Conservation (phyloP, 2,329 filamentous ascomycete genomes). For the Epichloe glyceriae region DNA sequence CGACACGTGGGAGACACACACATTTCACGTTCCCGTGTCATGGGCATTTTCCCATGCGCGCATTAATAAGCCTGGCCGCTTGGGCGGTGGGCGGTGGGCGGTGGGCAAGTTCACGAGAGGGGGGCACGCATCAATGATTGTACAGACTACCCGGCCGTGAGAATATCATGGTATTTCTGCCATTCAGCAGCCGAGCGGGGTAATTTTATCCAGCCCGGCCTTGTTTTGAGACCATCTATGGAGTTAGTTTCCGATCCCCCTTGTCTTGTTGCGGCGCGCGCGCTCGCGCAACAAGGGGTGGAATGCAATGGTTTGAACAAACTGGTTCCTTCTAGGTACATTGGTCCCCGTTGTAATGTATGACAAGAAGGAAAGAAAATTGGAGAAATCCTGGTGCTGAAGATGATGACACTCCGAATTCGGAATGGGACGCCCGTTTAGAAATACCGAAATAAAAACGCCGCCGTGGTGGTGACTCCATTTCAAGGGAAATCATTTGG, state of each 20-base stretch:
- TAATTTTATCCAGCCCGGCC: background rate
- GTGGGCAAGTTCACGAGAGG: too few relatives aligned
- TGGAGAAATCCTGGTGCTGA: background rate
- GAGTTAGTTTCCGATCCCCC: background rate
- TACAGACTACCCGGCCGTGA: too few relatives aligned
- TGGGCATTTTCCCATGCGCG: background rate
- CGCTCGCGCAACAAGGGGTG: background rate
- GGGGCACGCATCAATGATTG: too few relatives aligned
- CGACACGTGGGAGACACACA: background rate
- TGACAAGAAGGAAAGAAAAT: background rate
- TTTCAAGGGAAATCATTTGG: background rate
- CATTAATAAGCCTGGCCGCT: too few relatives aligned
- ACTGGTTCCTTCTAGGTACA: too few relatives aligned
- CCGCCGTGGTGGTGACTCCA: background rate
- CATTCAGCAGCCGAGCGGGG: slow-evolving; percentile 4
- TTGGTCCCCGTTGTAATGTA: too few relatives aligned
- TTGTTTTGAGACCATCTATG: background rate
- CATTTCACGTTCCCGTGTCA: too few relatives aligned
- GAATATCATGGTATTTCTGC: slow-evolving; percentile 7
- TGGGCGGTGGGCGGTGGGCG: too few relatives aligned
- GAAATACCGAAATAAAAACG: too few relatives aligned
- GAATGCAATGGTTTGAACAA: too few relatives aligned
- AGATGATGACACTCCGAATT: too few relatives aligned
- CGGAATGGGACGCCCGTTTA: too few relatives aligned
- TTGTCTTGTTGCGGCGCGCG: background rate